phyloP scores from a whole-genome alignment of 2,329 filamentous ascomycete species.

The Sarocladiaceae sp. region DNA sequence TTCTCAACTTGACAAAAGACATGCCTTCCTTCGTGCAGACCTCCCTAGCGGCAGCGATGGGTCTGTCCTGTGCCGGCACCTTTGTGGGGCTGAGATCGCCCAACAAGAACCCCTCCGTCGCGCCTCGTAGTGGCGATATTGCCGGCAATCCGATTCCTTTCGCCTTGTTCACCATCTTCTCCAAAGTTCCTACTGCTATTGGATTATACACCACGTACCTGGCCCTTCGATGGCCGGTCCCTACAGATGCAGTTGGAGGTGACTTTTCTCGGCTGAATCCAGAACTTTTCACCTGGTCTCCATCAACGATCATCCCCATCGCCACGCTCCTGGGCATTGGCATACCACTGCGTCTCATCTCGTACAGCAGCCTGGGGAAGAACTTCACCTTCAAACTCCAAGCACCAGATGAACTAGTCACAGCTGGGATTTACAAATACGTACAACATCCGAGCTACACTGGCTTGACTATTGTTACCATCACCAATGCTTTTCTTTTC shows the following conservation, averaged over 20 bases:
- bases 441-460: constrained; percentile 51
- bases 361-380: constrained; percentile 41
- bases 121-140: background rate
- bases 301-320: constrained; percentile 24
- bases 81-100: background rate
- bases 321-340: constrained; percentile 23
- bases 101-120: background rate
- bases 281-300: constrained; percentile 27
- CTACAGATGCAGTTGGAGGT: background rate
- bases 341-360: constrained; percentile 26
- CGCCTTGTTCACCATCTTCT: background rate
- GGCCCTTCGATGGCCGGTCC: background rate
- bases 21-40: too few relatives aligned
- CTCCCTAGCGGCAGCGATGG: background rate
- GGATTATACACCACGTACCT: background rate
- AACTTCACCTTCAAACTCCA: constrained; percentile 51
- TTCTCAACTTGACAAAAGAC: too few relatives aligned
- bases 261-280: constrained; percentile 17
- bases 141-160: background rate
- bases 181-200: background rate
- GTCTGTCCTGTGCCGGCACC: background rate
- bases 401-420: constrained; percentile 40
- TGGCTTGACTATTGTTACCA: constrained; percentile 31
- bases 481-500: constrained; percentile 27
- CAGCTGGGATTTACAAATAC: constrained; percentile 41